A percentile compares a stretch with the other conserved stretches of the same genome.
Evolutionary conservation across 2,329 filamentous ascomycete species (phyloP).

Genomic region (Fusarium nygamai): DNA sequence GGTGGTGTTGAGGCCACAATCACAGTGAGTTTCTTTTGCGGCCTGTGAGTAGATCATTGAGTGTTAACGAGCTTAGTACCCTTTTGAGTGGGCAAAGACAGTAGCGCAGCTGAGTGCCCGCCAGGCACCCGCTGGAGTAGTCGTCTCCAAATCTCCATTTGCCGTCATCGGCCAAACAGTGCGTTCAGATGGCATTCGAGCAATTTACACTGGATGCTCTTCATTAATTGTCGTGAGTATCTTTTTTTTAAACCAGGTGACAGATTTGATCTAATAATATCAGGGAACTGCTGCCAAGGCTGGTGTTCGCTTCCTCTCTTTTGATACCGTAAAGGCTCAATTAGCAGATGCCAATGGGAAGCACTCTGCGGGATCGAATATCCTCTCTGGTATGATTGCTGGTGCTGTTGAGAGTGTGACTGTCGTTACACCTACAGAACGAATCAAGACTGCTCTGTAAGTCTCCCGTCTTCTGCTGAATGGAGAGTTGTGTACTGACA

Average conservation of each 20-base stretch:
- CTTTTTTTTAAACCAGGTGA: accelerated
- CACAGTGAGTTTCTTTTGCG: conserved; percentile 49
- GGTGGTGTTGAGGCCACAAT: conserved; percentile 62
- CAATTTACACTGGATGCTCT: conserved; percentile 71
- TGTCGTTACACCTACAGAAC: conserved; percentile 75
- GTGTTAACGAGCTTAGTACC: conserved; percentile 56
- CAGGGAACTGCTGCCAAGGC: conserved; percentile 70
- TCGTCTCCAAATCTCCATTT: conserved; percentile 63
- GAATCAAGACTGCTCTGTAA: conserved; percentile 72
- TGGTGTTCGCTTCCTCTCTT: conserved; percentile 72
- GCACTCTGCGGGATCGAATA: conserved; percentile 63
- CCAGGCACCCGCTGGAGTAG: background rate
- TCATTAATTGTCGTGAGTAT: conserved; percentile 60
- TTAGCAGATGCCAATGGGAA: conserved; percentile 66
- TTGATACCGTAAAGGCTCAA: conserved; percentile 70
- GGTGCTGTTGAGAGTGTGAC: conserved; percentile 69
- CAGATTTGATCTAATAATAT: background rate
- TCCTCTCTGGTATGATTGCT: conserved; percentile 72
- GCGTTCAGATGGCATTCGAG: conserved; percentile 63
- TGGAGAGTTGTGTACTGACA: background rate
- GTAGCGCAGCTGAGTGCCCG: conserved; percentile 62
- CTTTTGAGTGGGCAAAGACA: conserved; percentile 75
- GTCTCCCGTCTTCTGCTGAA: background rate
- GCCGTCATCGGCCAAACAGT: conserved; percentile 64
- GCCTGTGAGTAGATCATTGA: accelerated